These are phyloP conservation scores for Fusarium sp. DNA, from an alignment of 2,329 filamentous ascomycete genomes.

Conservation along the genomic window DNA sequence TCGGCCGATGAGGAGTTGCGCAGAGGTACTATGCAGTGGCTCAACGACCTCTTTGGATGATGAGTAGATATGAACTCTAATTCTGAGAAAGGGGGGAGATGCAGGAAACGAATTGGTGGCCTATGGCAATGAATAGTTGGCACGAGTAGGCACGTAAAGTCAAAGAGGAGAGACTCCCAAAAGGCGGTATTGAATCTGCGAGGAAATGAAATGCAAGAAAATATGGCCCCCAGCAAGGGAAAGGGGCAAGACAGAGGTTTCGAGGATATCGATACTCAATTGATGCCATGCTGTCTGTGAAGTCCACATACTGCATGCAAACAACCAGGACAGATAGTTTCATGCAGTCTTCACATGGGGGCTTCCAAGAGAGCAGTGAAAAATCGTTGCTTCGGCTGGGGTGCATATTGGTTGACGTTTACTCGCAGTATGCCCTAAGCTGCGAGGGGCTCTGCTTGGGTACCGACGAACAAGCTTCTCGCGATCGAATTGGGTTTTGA, in stretches of 20 bases:
- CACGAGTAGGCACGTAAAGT: not conserved
- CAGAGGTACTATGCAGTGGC: slow-evolving; percentile 6
- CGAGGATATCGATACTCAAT: not conserved
- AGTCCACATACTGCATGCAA: not conserved
- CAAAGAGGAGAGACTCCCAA: not conserved
- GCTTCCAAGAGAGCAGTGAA: not conserved
- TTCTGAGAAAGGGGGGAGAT: not conserved
- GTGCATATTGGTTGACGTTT: not conserved
- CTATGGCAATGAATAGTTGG: not conserved
- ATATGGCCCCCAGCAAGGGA: not conserved
- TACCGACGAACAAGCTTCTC: not conserved
- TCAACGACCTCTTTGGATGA: slow-evolving; percentile 13
- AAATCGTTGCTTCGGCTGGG: not conserved
- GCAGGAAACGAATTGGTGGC: not conserved
- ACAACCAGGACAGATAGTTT: not conserved
- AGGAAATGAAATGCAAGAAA: not conserved
- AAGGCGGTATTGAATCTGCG: not conserved
- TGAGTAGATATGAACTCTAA: slow-evolving; percentile 2
- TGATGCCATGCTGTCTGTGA: not conserved
- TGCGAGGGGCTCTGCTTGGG: not conserved
- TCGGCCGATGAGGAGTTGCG: slow-evolving; percentile 3
- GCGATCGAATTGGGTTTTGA: not conserved
- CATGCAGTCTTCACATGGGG: not conserved
- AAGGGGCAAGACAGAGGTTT: not conserved
- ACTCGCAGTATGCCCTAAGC: not conserved